Base-by-base conservation (phyloP, 2,329 filamentous ascomycete genomes). In the Fusarium sp. region DNA sequence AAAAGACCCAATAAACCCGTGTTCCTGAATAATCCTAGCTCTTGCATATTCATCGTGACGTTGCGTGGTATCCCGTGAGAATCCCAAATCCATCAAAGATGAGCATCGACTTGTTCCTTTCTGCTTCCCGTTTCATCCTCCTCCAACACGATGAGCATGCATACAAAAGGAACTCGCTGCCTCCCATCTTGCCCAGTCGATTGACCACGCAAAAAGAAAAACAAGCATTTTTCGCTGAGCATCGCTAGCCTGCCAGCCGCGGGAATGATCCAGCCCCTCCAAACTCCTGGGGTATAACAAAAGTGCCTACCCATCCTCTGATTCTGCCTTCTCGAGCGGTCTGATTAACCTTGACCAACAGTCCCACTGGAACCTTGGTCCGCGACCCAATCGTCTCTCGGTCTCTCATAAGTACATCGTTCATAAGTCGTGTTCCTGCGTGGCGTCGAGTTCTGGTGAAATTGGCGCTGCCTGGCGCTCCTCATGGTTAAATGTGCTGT, bases 191-290 rank as follows among this genome's bases (percentile, higher is more conserved):
- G 39, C 53, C 50, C 43, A 12, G 44, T 62, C 59, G 61, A 60
- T 64, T 62, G 62, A 66, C 48, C 60, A 60, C 70, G 70, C 70
- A 71, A 34, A 66, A 65, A 68, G 43, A 66, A 73, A 63, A 65
- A 56, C 46, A 60, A 53, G 43, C 48, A 65, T 62, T 69, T 65
- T 72, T 70, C 62, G 66, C 62, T 40, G 70, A 73, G 65, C 64
- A 71, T 74, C 65, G 68, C 66, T 68, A 58, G 66, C 65, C 73
- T 72, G 50, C 71, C 70, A 61, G 57, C 46, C 59, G 34, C 53
- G 55, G 60, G 58, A 68, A 69, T 58, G 60, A 72, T 67, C 52
- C 60, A 40, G 39, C 60, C 28, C 48, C 58, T 23, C 16, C 13
- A 65, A 69, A 61, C 53, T 59, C 59, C 56, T 27, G 11, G 54